Conservation (phyloP, 2,329 filamentous ascomycete genomes). For the Alternaria gaisen region DNA sequence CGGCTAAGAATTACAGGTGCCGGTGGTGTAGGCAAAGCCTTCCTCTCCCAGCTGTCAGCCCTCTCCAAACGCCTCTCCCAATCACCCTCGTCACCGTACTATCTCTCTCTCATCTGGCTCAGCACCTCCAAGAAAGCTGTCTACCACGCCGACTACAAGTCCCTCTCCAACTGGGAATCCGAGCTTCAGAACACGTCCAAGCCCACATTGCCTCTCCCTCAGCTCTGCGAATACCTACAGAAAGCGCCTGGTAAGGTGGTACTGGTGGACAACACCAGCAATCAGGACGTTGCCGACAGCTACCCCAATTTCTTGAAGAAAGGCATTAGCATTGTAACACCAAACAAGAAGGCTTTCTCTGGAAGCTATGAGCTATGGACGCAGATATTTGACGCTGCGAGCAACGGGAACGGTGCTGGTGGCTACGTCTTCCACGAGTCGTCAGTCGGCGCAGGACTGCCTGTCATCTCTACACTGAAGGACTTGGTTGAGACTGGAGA, state of each 20-base stretch:
- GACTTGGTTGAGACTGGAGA: conserved; percentile 96
- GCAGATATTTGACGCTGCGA: conserved; percentile 80
- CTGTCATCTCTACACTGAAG: conserved; percentile 90
- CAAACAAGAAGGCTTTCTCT: conserved; percentile 98
- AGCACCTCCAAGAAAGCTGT: conserved; percentile 85
- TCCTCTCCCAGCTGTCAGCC: conserved; percentile 80
- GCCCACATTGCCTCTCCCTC: conserved; percentile 70
- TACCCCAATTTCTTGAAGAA: conserved; percentile 84
- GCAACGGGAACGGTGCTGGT: conserved; percentile 67
- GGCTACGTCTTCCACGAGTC: conserved; percentile 95
- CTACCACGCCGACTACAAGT: conserved; percentile 75
- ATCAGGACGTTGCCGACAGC: conserved; percentile 80
- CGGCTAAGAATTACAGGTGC: conserved; percentile 66
- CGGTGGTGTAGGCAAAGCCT: conserved; percentile 91
- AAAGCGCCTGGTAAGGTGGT: conserved; percentile 80
- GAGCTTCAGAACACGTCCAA: conserved; percentile 71
- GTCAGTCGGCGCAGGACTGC: conserved; percentile 90
- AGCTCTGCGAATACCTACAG: conserved; percentile 80
- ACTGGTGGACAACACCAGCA: conserved; percentile 95
- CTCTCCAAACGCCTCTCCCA: conserved; percentile 68
- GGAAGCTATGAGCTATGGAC: conserved; percentile 83
- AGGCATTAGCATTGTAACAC: conserved; percentile 91
- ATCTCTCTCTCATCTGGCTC: conserved; percentile 83
- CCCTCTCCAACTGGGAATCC: conserved; percentile 67
- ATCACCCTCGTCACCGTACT: conserved; percentile 65